Conservation (phyloP, 148 eudicot genomes). For the Suaeda aralocaspica region DNA sequence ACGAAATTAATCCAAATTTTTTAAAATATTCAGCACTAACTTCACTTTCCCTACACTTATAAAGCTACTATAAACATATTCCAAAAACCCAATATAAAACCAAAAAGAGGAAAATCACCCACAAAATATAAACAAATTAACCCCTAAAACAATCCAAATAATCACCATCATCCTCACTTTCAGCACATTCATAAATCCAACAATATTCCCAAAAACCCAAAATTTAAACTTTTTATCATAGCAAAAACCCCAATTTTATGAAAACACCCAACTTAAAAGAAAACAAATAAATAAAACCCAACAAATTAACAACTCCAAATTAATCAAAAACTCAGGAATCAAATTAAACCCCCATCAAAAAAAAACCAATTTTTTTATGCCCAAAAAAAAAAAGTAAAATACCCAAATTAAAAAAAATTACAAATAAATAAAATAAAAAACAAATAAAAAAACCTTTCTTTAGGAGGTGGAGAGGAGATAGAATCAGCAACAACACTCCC, state of each 20-base stretch:
- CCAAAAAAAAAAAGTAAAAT: not conserved
- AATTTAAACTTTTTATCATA: too few relatives aligned
- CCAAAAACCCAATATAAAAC: not conserved
- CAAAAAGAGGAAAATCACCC: too few relatives aligned
- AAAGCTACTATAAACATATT: not conserved
- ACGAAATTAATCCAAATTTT: too few relatives aligned
- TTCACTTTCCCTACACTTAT: not conserved
- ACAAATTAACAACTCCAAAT: too few relatives aligned
- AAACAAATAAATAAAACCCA: too few relatives aligned
- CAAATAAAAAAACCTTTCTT: conserved; percentile 39
- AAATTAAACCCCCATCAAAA: too few relatives aligned
- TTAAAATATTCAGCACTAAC: not conserved
- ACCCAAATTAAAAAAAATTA: not conserved
- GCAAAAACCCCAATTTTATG: too few relatives aligned
- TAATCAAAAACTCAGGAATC: too few relatives aligned
- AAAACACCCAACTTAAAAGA: too few relatives aligned
- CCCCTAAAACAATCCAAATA: not conserved
- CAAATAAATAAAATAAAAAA: not conserved
- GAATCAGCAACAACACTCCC: conserved; percentile 19
- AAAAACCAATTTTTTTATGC: not conserved
- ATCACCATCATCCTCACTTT: not conserved
- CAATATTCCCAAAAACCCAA: too few relatives aligned
- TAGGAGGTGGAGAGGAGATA: conserved; percentile 27
- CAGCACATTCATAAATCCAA: not conserved
- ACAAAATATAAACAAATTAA: not conserved